Base-by-base conservation (phyloP, 305 asterid species). In the Andrographis paniculata region DNA sequence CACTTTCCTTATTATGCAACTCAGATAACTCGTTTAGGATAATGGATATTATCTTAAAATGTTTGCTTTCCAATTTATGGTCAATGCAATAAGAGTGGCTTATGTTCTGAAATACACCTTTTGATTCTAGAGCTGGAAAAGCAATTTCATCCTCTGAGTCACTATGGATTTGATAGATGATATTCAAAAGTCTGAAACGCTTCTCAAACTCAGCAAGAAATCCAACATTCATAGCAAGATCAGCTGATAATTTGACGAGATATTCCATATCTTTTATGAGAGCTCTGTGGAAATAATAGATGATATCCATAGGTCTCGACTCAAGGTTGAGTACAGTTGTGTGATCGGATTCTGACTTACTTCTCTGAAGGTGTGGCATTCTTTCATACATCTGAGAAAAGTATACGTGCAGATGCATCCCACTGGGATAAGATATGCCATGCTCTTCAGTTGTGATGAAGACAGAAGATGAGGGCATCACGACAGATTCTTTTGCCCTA, bases 91-190 rank as follows among this genome's bases (percentile, higher is more conserved):
- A 87, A 41, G 87, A 75, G 48, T 74, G 91, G 61, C 93, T 79
- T 56, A 81, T 51, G 57, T 81, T 84, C 60, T 70, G 80, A 52
- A 73, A 75, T 27, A 65, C 80, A 23, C 68, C 88, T 78, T 73
- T 87, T 20, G 82, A 73, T 59, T 87, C 97, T 51, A 87, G 67
- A 56, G 85, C 85, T 12, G 97, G 97, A 61, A 87, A 87, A 45
- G 71, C 71, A 64, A 82, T 57, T 55, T 66, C 82, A 59, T 77
- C 93, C 69, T 87, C 95, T 18, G 91, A 68, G 60, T 59, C 63
- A 54, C 89, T 80, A 46, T 87, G 96, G 55, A 64, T 12, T 45
- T 70, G 72, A 45, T 76, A 80, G 43, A 87, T 63, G 53, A 50
- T 62, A 30, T 64, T 74, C 45, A 87, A 27, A 57, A 63, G 68